Evolutionary conservation across 2,329 filamentous ascomycete genomes (phyloP).

Genomic region (Parafenestella ontariensis): DNA sequence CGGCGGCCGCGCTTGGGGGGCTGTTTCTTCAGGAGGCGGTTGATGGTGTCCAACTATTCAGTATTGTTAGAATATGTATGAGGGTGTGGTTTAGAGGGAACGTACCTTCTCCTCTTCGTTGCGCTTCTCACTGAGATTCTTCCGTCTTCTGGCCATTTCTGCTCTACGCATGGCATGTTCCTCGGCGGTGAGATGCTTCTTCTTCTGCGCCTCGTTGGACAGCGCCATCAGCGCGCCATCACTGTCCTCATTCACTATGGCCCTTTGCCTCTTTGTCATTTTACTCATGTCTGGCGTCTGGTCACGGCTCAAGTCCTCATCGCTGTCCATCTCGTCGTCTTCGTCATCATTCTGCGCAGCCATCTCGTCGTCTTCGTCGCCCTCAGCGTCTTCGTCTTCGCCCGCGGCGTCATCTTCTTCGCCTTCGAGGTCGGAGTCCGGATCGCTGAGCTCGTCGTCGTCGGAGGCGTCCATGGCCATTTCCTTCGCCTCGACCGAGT

Average conservation of each 20-base stretch:
- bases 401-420: constrained; percentile 58
- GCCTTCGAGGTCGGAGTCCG: constrained; percentile 50
- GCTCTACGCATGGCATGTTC: constrained; percentile 75
- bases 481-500: constrained; percentile 59
- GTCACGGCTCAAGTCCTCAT: constrained; percentile 62
- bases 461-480: constrained; percentile 58
- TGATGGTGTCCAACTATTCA: constrained; percentile 83
- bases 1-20: constrained; percentile 69
- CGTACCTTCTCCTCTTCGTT: constrained; percentile 77
- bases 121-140: constrained; percentile 78
- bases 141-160: constrained; percentile 75
- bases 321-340: constrained; percentile 56
- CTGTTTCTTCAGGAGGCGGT: constrained; percentile 86
- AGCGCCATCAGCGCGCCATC: constrained; percentile 58
- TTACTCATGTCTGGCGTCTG: constrained; percentile 70
- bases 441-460: constrained; percentile 52
- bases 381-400: constrained; percentile 52
- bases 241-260: constrained; percentile 59
- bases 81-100: background rate
- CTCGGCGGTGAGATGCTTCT: constrained; percentile 75
- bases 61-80: constrained; percentile 15
- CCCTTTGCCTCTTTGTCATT: constrained; percentile 72
- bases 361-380: constrained; percentile 50
- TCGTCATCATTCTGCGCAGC: constrained; percentile 46
- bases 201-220: constrained; percentile 73